Evolutionary conservation across 176 grass and related monocot species (phyloP), one percentile per base, ranked within the genome.

Genomic region (Otatea glauca): DNA sequence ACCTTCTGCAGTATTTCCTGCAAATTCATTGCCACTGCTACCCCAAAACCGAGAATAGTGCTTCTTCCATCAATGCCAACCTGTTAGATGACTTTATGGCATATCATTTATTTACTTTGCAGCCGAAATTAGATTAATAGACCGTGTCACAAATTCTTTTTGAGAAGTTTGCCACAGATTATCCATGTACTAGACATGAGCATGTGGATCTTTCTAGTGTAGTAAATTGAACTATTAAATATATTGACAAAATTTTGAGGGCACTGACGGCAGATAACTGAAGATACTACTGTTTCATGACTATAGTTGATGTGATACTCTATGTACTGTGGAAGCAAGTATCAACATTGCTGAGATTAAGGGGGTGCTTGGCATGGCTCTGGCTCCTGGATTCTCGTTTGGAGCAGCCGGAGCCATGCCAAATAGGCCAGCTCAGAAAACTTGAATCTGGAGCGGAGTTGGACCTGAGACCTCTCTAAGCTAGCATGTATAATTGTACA

Each of bases 1-100:
- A 58, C 65, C 21, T 74, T 16, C 72, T 86, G 90, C 88, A 65
- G 88, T 86, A 70, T 92, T 92, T 81, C 90, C 93, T 69, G 93
- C 90, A 80, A 70, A 95, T 62, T 5, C 88, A 24, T 23, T 95
- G 58, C 93, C 93, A 0, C 5, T 79, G 42, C 77, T 85, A 38
- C 81, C 72, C 0, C 25, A 84, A 56, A 20, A 34, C 32, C 44
- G 27, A 68, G 39, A 88, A 49, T 92, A 79, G 65, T 59, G n/a
- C 25, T 68, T 48, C 32, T 78, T 49, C 12, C 5, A 65, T 77
- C 34, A 84, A 66, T 58, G 12, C 18, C 62, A 25, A 16, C 35
- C 24, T 60, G 3, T 61, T 82, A 43, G 29, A 83, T 42, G 67
- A 68, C 51, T 64, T 7, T 15, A 37, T 32, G 84, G 79, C 79